Percentiles rank a stretch among this genome's conserved stretches.
phyloP scores from a whole-genome alignment of 805 yeast species.

The Suhomyces kilbournensis region DNA sequence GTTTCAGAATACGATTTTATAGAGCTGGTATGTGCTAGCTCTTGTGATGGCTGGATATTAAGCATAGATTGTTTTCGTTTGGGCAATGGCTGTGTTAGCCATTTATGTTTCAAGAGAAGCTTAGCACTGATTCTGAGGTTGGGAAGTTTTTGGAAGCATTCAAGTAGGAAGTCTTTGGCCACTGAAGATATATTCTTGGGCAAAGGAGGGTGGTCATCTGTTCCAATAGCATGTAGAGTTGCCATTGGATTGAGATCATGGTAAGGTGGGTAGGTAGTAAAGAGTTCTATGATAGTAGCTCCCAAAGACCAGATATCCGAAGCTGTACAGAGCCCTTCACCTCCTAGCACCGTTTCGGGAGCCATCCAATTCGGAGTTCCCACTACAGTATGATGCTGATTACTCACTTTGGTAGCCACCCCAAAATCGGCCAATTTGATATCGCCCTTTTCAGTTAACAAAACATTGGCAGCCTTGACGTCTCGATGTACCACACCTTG shows the following conservation, averaged over 20 bases:
- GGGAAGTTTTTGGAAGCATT: constrained; percentile 74
- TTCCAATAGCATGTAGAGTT: constrained; percentile 79
- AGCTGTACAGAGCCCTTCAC: constrained; percentile 79
- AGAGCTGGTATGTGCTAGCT: constrained; percentile 12
- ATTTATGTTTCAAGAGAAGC: constrained; percentile 54
- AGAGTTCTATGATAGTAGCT: constrained; percentile 85
- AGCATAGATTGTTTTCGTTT: constrained; percentile 1
- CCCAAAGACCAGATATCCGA: constrained; percentile 95
- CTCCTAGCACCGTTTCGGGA: constrained; percentile 82
- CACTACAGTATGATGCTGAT: constrained; percentile 44
- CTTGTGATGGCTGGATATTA: background rate
- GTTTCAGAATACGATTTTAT: constrained; percentile 26
- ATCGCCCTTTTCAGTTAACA: constrained; percentile 60
- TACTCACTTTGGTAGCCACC: constrained; percentile 67
- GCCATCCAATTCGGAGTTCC: constrained; percentile 99
- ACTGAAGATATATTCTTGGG: constrained; percentile 49
- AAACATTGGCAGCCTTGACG: constrained; percentile 88
- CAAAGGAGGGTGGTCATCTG: constrained; percentile 66
- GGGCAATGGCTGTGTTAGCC: constrained; percentile 42
- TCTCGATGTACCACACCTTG: constrained; percentile 82
- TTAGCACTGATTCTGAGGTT: constrained; percentile 54
- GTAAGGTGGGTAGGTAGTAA: constrained; percentile 87
- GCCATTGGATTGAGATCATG: constrained; percentile 73
- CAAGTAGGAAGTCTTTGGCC: constrained; percentile 55
- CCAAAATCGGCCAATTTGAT: constrained; percentile 95